phyloP scores from a whole-genome alignment of 129 eudicot genomes.

The Dittrichia graveolens region DNA sequence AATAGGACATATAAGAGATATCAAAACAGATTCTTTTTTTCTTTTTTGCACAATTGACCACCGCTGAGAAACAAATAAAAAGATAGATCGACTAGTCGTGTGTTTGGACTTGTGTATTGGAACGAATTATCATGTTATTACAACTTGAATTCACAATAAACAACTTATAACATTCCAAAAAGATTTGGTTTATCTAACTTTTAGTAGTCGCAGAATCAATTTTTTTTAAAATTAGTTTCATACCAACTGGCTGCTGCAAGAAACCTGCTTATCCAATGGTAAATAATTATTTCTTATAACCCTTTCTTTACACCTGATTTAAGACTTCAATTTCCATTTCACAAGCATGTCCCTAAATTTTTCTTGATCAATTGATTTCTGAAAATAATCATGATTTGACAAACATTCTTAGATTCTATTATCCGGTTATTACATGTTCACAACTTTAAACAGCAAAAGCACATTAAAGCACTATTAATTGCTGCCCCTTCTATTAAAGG shows the following conservation, averaged over 20 bases:
- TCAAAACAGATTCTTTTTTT: constrained; percentile 11
- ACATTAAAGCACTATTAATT: neutral
- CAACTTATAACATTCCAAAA: neutral
- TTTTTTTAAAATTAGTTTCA: neutral
- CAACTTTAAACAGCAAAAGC: neutral
- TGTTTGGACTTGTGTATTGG: neutral
- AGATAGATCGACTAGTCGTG: neutral
- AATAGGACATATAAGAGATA: constrained; percentile 14
- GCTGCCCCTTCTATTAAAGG: neutral
- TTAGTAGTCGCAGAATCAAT: neutral
- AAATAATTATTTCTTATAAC: neutral
- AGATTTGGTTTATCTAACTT: neutral
- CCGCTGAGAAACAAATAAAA: neutral
- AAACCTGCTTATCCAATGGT: too few species aligned
- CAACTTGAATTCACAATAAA: neutral
- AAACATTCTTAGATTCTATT: neutral
- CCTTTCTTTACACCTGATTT: neutral
- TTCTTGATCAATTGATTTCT: neutral
- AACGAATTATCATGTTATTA: neutral
- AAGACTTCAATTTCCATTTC: neutral
- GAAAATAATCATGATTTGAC: neutral
- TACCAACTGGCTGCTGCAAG: too few species aligned
- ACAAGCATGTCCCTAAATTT: neutral
- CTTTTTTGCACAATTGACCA: constrained; percentile 1
- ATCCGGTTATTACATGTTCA: neutral